A percentile compares a stretch with the other conserved stretches of the same genome.
Evolutionary conservation across 2,329 filamentous ascomycete genomes (phyloP).

Genomic region (Aspergillus sp.): DNA sequence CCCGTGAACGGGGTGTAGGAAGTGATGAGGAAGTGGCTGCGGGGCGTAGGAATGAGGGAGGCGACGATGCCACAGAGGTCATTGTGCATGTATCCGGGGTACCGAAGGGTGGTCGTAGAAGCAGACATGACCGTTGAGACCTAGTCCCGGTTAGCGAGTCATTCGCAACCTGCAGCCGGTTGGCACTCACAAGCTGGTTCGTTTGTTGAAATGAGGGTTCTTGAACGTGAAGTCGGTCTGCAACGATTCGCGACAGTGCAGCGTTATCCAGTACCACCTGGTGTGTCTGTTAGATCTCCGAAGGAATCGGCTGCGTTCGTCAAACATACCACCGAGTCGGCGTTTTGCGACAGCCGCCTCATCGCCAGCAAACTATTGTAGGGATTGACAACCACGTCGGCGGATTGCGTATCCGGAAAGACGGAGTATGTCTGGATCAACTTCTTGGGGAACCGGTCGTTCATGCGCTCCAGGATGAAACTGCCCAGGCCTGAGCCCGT

Average conservation of each 20-base stretch:
- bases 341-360: constrained; percentile 88
- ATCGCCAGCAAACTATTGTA: constrained; percentile 96
- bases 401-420: constrained; percentile 88
- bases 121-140: constrained; percentile 98
- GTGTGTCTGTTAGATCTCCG: constrained; percentile 21
- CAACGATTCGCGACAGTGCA: constrained; percentile 87
- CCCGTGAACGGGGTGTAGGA: constrained; percentile 97
- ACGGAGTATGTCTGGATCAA: constrained; percentile 99
- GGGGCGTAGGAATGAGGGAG: constrained; percentile 90
- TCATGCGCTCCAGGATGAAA: constrained; percentile 90
- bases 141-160: constrained; percentile 35
- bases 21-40: constrained; percentile 97
- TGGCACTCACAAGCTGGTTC: constrained; percentile 73
- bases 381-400: constrained; percentile 93
- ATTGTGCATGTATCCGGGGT: constrained; percentile 99
- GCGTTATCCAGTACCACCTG: constrained; percentile 90
- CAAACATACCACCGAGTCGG: constrained; percentile 76
- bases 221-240: constrained; percentile 90
- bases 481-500: constrained; percentile 95
- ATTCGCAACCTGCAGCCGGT: neutral
- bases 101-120: constrained; percentile 91
- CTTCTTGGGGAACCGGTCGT: constrained; percentile 98
- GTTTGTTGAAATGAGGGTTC: constrained; percentile 96
- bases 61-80: constrained; percentile 96
- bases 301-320: neutral